These are phyloP conservation scores for Adansonia gregorii DNA, from an alignment of 441 rosid species.

Conservation along the genomic window DNA sequence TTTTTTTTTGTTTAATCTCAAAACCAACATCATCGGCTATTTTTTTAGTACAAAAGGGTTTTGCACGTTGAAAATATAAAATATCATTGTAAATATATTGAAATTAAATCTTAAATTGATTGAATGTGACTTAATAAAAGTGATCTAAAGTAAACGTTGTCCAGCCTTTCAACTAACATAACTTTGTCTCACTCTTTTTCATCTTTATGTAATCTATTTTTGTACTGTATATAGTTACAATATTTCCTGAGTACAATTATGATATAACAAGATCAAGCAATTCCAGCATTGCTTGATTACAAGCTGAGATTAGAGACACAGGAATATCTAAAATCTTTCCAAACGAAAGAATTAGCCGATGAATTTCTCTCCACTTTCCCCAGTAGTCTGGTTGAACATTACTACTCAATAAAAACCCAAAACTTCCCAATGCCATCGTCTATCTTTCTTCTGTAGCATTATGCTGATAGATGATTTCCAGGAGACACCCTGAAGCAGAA, in stretches of 20 bases:
- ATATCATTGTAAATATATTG: too few species aligned
- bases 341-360: constrained; percentile 13
- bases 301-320: background rate
- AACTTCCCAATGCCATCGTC: constrained; percentile 2
- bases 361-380: constrained; percentile 9
- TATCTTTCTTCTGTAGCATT: constrained; percentile 13
- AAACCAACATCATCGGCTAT: too few species aligned
- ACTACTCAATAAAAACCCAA: background rate
- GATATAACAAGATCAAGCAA: too few species aligned
- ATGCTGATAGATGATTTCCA: constrained; percentile 35
- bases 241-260: background rate
- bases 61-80: too few species aligned
- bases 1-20: too few species aligned
- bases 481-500: constrained; percentile 55
- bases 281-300: background rate
- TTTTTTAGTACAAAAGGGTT: too few species aligned
- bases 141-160: too few species aligned
- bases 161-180: too few species aligned
- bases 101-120: too few species aligned
- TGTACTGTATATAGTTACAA: background rate
- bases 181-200: too few species aligned
- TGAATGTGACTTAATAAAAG: too few species aligned
- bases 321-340: background rate
- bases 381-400: background rate
- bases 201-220: too few species aligned